Base-by-base conservation (phyloP, 106 monocot species). In the Dendrobium officinale region DNA sequence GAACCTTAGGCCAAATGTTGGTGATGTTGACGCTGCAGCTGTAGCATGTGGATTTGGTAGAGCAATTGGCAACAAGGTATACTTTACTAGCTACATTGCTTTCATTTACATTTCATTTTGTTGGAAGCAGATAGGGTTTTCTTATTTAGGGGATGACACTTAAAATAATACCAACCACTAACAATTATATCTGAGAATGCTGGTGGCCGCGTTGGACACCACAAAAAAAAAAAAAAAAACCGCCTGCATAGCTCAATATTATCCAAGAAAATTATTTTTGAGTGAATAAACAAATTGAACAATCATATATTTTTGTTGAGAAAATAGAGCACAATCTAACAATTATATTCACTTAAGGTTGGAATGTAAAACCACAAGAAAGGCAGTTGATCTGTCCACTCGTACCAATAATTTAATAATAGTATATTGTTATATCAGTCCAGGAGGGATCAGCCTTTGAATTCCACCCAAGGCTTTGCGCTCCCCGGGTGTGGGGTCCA, bases 11-110 rank as follows among this genome's bases (percentile, higher is more conserved):
- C 79, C 84, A 74, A 42, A 93, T 86, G 83, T 96, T 80, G 96
- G 93, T 83, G 96, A 96, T 85, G 86, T 96, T 87, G 96, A 96
- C 87, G 93, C 92, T 72, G 96, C 93, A 45, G 96, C 93, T 80
- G 93, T 96, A 58, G 88, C 96, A 80, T 93, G 90, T 84, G 96
- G 96, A 42, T 90, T 96, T 87, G 96, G 96, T 64, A 89, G 90
- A 80, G 91, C 93, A 75, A 90, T 96, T 83, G 96, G 96, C 44
- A 96, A 96, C 85, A 92, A 92, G 92, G 92, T 92, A 75, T 22
- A 16, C 55, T 33, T 75, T 31, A 24, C 33, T 72, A 24, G 5
- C 18, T 2, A 55, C 31, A 20, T 74, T 15, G 6, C 43, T n/a
- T 43, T 74, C 22, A n/a, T 43, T 74, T 42, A 7, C 70, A 70